Evolutionary conservation across 2,329 filamentous ascomycete species (phyloP), one percentile per base, ranked within the genome.

Genomic region (Ophiocordyceps camponoti-saundersi): DNA sequence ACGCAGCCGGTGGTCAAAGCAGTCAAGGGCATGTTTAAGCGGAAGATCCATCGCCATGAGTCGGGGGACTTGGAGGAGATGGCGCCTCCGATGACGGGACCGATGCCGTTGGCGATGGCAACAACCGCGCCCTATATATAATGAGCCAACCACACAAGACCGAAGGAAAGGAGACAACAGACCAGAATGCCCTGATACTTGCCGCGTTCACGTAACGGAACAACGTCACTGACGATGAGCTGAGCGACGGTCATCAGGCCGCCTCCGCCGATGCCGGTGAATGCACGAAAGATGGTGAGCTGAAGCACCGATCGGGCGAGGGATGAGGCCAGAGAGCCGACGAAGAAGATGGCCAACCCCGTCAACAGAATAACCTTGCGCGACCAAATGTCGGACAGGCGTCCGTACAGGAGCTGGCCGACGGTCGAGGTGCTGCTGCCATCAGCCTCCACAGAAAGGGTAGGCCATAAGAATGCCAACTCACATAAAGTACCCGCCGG

Each of bases 171-270:
- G 11, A n/a, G n/a, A 7, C 5, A 13, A 40, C 36, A 18, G 2
- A 66, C 73, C 50, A 71, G 47, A 48, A 66, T 62, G 0, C 82
- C 83, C 58, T 88, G 84, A 72, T 82, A 89, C 18, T 81, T 72
- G 0, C 83, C 84, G 48, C 83, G 67, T 49, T 85, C 75, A 5
- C 81, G 68, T 21, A 87, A 64, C 0, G 81, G 73, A 1, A 88
- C 73, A 13, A 86, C 70, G 59, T 89, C 84, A 50, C 76, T 82
- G 53, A 88, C 64, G 49, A 88, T 65, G 36, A 88, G 80, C 47
- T 72, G 76, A 10, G 80, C 77, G 42, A 85, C 76, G 0, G 80
- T 80, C 44, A 77, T 80, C 69, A 86, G 78, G 2, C 82, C 82
- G 1, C 79, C 82, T 12, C 81, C 82, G 20, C 82, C 83, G 47